Evolutionary conservation across 179 eudicot species (phyloP).

Genomic region (Corrigiola litoralis): DNA sequence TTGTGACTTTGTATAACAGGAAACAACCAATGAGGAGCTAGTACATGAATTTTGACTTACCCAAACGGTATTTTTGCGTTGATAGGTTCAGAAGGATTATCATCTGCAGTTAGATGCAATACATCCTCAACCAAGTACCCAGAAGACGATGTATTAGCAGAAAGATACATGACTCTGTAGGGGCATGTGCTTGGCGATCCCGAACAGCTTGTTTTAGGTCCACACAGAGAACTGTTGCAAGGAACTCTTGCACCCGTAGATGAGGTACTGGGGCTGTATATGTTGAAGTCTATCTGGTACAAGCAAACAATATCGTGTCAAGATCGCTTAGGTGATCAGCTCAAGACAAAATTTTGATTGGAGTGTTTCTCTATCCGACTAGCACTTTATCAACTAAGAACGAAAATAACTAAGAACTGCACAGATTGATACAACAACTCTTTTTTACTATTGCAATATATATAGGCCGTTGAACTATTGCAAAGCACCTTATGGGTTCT

Average conservation of each 20-base stretch:
- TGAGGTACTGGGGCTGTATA: constrained; percentile 73
- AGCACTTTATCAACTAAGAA: background rate
- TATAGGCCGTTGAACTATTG: background rate
- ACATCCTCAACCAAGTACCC: constrained; percentile 82
- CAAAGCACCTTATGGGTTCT: background rate
- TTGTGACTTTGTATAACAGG: background rate
- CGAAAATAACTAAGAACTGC: background rate
- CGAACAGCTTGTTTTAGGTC: constrained; percentile 41
- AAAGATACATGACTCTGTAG: constrained; percentile 66
- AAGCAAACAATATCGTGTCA: background rate
- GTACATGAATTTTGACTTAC: constrained; percentile 33
- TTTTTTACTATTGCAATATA: background rate
- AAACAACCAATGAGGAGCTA: background rate
- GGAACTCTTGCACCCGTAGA: constrained; percentile 59
- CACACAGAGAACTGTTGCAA: constrained; percentile 71
- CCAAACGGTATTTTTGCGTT: constrained; percentile 72
- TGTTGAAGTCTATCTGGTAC: constrained; percentile 48
- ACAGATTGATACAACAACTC: background rate
- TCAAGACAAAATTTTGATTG: no score
- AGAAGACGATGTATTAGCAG: constrained; percentile 68
- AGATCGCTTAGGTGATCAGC: background rate
- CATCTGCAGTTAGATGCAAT: constrained; percentile 64
- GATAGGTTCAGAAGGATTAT: constrained; percentile 39
- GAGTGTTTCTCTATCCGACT: no score
- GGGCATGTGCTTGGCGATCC: constrained; percentile 42